Conservation (phyloP, 2,329 filamentous ascomycete genomes). For the Verticillium isaacii region DNA sequence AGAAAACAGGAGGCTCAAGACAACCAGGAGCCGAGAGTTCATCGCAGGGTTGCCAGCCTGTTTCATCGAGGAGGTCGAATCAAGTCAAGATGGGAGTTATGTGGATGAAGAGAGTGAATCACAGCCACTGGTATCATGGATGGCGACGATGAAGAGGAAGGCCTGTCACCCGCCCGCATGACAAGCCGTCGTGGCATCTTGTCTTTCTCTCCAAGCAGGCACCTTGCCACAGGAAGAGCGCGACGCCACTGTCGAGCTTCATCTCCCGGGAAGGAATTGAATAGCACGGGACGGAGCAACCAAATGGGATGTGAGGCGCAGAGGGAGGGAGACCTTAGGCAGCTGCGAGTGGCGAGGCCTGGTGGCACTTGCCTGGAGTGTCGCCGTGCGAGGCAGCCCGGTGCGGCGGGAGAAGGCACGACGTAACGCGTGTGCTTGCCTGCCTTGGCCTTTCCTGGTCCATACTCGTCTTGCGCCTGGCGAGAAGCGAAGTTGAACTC, state of each 20-base stretch:
- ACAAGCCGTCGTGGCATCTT: too few relatives aligned
- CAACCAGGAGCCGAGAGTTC: background rate
- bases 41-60: background rate
- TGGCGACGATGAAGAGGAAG: too few relatives aligned
- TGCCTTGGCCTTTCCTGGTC: background rate
- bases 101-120: background rate
- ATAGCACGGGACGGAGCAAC: too few relatives aligned
- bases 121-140: background rate
- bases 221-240: too few relatives aligned
- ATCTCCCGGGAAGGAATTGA: too few relatives aligned
- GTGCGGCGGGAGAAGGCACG: background rate
- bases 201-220: too few relatives aligned
- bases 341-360: background rate
- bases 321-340: background rate
- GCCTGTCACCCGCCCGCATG: too few relatives aligned
- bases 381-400: background rate
- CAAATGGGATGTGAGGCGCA: too few relatives aligned
- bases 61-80: background rate
- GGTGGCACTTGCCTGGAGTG: background rate
- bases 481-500: background rate
- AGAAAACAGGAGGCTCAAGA: constrained; percentile 1
- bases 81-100: background rate
- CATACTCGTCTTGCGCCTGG: too few relatives aligned
- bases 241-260: too few relatives aligned
- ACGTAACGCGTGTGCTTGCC: background rate